Evolutionary conservation across 306 rosid genomes (phyloP), one percentile per base, ranked within the genome.

Genomic region (Adenanthera pavonina): DNA sequence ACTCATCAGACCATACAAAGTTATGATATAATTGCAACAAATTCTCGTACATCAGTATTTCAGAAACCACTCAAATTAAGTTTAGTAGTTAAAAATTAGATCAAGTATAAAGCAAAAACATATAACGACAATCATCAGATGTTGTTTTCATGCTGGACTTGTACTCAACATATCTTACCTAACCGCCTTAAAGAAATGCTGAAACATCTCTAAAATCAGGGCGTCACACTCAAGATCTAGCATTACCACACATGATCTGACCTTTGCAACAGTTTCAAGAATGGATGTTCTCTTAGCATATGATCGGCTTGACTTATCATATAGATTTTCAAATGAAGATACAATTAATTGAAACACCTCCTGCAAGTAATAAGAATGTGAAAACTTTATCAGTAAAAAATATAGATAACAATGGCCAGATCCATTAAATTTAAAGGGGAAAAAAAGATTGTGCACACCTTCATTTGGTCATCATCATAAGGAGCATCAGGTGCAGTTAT

Each of bases 401-500:
- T 17, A 66, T n/a, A 59, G 15, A 59, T 1, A 33, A 47, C n/a
- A 36, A 71, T 19, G 72, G 11, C 6, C 64, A 11, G 53, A 7
- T 10, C 44, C 17, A 35, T 40, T 7, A 56, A 53, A 15, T 68
- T 9, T 59, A 20, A 33, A 33, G 41, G 68, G 56, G n/a, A 56
- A 9, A 76, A 40, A 80, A 80, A 43, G 40, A 38, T 69, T 69
- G 51, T 15, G 70, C 13, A 62, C 69, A 91, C 98, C 96, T 92
- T 95, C 99, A 95, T 93, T 84, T 89, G 95, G 13, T 87, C 99
- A 83, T 92, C 99, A 41, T 87, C 90, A 60, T 90, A 95, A 15
- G 99, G 99, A 73, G 94, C 94, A 34, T 95, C 99, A 35, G 99
- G 98, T 61, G 98, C 99, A 73, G 94, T 89, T 81, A 95, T 95